A percentile compares a stretch with the other conserved stretches of the same genome.
These are phyloP conservation scores for Fusarium luffae DNA, from an alignment of 2,329 filamentous ascomycete genomes.

Conservation along the genomic window DNA sequence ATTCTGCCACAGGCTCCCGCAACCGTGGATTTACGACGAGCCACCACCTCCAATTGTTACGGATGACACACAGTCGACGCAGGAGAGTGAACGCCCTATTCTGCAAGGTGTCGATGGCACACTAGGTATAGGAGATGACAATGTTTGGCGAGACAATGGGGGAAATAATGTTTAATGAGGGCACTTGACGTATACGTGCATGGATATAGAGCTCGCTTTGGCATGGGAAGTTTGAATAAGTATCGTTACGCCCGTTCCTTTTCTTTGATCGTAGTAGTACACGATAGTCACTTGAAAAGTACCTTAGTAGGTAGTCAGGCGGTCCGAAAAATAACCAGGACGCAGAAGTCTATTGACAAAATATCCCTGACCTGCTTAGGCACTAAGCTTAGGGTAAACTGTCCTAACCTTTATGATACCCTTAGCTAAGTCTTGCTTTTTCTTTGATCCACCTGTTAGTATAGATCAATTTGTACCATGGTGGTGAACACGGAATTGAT, in stretches of 20 bases:
- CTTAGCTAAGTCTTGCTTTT: too few relatives aligned
- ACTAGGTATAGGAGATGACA: conserved; percentile 55
- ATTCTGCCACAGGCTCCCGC: conserved; percentile 65
- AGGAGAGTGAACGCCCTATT: conserved; percentile 43
- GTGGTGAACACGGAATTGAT: not conserved
- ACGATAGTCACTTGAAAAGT: not conserved
- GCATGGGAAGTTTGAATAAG: conserved; percentile 9
- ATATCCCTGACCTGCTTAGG: too few relatives aligned
- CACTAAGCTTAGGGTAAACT: too few relatives aligned
- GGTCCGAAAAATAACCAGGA: too few relatives aligned
- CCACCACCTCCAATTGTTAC: conserved; percentile 56
- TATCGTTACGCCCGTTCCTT: not conserved
- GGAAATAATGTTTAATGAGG: conserved; percentile 40
- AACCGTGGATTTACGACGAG: conserved; percentile 75
- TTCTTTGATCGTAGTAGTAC: conserved; percentile 2
- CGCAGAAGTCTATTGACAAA: too few relatives aligned
- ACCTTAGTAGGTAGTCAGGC: too few relatives aligned
- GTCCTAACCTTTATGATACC: too few relatives aligned
- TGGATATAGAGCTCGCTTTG: conserved; percentile 21
- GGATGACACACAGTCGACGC: conserved; percentile 45
- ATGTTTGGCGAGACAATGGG: conserved; percentile 52
- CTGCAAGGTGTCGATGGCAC: conserved; percentile 51
- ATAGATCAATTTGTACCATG: not conserved
- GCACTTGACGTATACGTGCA: conserved; percentile 7
- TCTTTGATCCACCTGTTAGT: too few relatives aligned